Conservation (phyloP, 2,329 filamentous ascomycete species). For the Drechslerella dactyloides region DNA sequence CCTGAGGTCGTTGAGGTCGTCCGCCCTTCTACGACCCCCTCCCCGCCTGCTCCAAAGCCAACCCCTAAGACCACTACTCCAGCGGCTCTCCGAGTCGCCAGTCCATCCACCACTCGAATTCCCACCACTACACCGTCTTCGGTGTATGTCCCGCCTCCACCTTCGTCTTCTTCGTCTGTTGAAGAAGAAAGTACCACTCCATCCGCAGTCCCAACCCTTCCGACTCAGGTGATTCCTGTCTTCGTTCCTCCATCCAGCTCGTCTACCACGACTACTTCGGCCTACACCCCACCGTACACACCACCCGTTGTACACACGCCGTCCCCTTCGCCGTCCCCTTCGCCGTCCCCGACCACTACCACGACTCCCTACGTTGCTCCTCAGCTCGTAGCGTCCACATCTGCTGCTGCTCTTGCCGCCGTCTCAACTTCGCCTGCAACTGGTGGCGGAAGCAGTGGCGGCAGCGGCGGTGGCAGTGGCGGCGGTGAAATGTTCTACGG, state of each 20-base stretch:
- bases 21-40: not conserved
- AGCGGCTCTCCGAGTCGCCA: too few relatives aligned
- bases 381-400: not conserved
- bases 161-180: constrained; percentile 24
- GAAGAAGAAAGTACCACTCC: constrained; percentile 28
- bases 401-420: not conserved
- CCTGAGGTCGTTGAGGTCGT: constrained; percentile 7
- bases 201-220: constrained; percentile 19
- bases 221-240: constrained; percentile 36
- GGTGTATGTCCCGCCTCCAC: constrained; percentile 15
- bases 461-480: not conserved
- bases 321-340: not conserved
- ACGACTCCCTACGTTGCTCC: not conserved
- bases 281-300: not conserved
- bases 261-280: constrained; percentile 1
- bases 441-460: constrained; percentile 6
- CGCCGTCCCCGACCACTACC: not conserved
- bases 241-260: constrained; percentile 23
- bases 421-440: constrained; percentile 11
- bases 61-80: constrained; percentile 17
- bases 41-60: constrained; percentile 7
- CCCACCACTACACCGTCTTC: constrained; percentile 13
- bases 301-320: constrained; percentile 11
- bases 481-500: constrained; percentile 26
- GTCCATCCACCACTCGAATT: constrained; percentile 17